A percentile compares a stretch with the other conserved stretches of the same genome.
Evolutionary conservation across 805 yeast species (phyloP).

Genomic region (Sugiyamaella qingdaonensis): DNA sequence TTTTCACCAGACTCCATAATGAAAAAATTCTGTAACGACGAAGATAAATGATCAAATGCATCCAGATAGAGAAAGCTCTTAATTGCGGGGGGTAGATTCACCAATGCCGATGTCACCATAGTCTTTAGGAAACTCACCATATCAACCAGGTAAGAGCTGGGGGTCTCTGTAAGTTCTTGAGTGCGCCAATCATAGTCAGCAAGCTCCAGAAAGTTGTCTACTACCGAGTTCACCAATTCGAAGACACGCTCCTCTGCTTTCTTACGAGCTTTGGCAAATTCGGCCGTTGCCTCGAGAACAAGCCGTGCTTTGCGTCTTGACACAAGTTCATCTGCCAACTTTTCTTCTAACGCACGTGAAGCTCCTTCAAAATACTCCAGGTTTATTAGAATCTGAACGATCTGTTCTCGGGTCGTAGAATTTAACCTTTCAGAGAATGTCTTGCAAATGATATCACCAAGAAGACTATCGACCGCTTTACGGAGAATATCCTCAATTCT

Average conservation of each 20-base stretch:
- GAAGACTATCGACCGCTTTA: conserved; percentile 61
- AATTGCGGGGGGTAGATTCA: conserved; percentile 72
- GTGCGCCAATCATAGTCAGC: conserved; percentile 85
- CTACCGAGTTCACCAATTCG: conserved; percentile 73
- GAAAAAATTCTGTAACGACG: conserved; percentile 59
- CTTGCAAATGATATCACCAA: conserved; percentile 61
- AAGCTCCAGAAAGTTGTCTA: conserved; percentile 74
- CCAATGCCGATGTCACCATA: conserved; percentile 79
- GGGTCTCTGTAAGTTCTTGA: conserved; percentile 46
- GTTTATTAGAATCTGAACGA: conserved; percentile 84
- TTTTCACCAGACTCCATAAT: conserved; percentile 46
- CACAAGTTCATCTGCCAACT: conserved; percentile 37
- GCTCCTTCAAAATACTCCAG: conserved; percentile 81
- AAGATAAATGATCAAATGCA: conserved; percentile 80
- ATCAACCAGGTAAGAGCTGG: conserved; percentile 73
- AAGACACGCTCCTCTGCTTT: conserved; percentile 78
- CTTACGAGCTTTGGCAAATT: conserved; percentile 57
- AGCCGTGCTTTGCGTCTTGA: conserved; percentile 38
- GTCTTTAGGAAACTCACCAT: conserved; percentile 81
- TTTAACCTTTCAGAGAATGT: conserved; percentile 58
- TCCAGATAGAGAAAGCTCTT: conserved; percentile 77
- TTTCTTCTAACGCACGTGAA: conserved; percentile 54
- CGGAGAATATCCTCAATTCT: conserved; percentile 57
- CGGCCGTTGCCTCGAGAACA: conserved; percentile 48
- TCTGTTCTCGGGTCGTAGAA: conserved; percentile 79